Percentiles rank a stretch among this genome's conserved stretches.
Evolutionary conservation across 179 eudicot genomes (phyloP).

Genomic region (Carnegiea gigantea): DNA sequence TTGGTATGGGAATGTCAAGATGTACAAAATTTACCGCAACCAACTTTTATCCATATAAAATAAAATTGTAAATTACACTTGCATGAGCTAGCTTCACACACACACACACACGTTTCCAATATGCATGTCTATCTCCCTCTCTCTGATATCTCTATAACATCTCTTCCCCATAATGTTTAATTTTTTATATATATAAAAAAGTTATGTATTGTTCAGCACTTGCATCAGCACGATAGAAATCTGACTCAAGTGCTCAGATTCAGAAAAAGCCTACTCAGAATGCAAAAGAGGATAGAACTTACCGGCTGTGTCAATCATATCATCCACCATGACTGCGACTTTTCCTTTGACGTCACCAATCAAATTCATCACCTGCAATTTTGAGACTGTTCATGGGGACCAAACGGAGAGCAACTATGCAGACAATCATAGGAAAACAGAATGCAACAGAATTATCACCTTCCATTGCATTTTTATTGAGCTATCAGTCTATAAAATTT

Average conservation of each 20-base stretch:
- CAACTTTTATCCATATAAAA: not conserved
- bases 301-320: slow-evolving; percentile 68
- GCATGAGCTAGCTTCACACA: not conserved
- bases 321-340: slow-evolving; percentile 65
- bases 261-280: not conserved
- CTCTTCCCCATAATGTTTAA: not conserved
- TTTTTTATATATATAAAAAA: no score
- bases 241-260: not conserved
- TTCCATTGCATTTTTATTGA: not conserved
- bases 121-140: not conserved
- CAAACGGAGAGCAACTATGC: not conserved
- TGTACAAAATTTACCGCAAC: not conserved
- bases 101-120: not conserved
- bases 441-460: not conserved
- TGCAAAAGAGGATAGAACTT: slow-evolving; percentile 20
- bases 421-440: not conserved
- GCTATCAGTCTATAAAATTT: not conserved
- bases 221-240: not conserved
- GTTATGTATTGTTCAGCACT: not conserved
- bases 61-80: not conserved
- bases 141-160: not conserved
- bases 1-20: not conserved
- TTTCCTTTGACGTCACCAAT: slow-evolving; percentile 62
- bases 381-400: not conserved
- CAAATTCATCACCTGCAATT: slow-evolving; percentile 55